Conservation (phyloP, 768 basidiomycete species). For the Hypsizygus marmoreus region DNA sequence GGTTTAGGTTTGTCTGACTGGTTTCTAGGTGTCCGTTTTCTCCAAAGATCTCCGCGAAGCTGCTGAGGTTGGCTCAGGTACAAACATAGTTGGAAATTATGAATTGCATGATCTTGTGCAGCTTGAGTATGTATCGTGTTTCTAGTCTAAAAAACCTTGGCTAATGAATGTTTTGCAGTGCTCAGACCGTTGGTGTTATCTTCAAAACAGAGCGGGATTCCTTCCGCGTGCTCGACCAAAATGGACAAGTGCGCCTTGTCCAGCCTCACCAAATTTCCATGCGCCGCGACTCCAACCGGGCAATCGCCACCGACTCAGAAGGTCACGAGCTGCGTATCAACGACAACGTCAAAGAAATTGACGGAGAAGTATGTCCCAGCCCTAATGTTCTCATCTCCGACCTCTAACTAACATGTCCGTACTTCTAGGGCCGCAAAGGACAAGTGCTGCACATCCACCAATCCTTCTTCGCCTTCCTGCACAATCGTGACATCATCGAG, state of each 20-base stretch:
- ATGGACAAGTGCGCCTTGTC: slow-evolving; percentile 84
- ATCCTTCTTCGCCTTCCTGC: slow-evolving; percentile 90
- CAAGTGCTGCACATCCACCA: slow-evolving; percentile 92
- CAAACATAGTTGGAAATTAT: slow-evolving; percentile 89
- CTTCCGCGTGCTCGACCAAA: slow-evolving; percentile 95
- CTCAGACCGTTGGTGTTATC: slow-evolving; percentile 94
- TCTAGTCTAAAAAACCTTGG: too few species aligned
- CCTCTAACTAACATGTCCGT: slow-evolving; percentile 9
- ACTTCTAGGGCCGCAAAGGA: slow-evolving; percentile 74
- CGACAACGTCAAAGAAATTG: slow-evolving; percentile 92
- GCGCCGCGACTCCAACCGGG: slow-evolving; percentile 77
- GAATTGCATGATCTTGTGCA: slow-evolving; percentile 97
- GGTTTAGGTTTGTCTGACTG: slow-evolving; percentile 9
- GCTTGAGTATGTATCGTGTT: slow-evolving; percentile 71
- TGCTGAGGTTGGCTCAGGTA: slow-evolving; percentile 92
- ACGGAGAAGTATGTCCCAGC: slow-evolving; percentile 68
- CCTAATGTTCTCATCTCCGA: background rate
- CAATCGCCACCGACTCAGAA: slow-evolving; percentile 88
- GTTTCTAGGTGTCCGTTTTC: slow-evolving; percentile 85
- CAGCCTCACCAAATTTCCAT: slow-evolving; percentile 95
- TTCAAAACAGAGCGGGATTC: slow-evolving; percentile 96
- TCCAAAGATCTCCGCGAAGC: slow-evolving; percentile 97
- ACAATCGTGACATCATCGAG: slow-evolving; percentile 87
- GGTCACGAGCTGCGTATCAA: slow-evolving; percentile 84
- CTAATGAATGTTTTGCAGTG: too few species aligned